Conservation (phyloP, 2,329 filamentous ascomycete genomes). For the Arthrobotrys entomopaga region DNA sequence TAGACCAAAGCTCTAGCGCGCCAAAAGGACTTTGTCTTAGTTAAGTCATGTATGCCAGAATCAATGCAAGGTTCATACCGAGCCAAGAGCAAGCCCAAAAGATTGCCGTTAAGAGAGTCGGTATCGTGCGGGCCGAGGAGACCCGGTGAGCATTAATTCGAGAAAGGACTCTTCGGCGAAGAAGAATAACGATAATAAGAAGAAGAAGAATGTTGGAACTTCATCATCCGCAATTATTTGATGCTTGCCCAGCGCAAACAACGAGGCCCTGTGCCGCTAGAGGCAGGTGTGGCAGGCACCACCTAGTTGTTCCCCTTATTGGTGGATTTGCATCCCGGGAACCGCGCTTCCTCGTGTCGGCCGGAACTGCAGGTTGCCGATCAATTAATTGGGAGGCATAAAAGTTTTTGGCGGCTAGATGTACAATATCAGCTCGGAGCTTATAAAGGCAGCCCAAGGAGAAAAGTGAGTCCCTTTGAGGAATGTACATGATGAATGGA, state of each 20-base stretch:
- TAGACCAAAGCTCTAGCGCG: no score
- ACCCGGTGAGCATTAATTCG: no score
- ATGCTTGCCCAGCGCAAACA: no score
- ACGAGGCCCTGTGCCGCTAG: no score
- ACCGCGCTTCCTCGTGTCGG: slow-evolving; percentile 23
- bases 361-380: slow-evolving; percentile 19
- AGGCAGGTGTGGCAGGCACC: slow-evolving; percentile 31
- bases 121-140: no score
- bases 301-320: slow-evolving; percentile 18
- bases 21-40: no score
- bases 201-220: no score
- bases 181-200: no score
- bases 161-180: no score
- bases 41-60: no score
- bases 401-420: not conserved
- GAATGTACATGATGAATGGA: slow-evolving; percentile 8
- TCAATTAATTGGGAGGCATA: slow-evolving; percentile 5
- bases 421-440: not conserved
- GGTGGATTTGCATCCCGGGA: slow-evolving; percentile 41
- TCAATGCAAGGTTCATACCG: no score
- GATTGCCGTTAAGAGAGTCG: not conserved
- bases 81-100: not conserved
- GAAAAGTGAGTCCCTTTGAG: not conserved
- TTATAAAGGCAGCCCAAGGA: not conserved
- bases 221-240: no score